These are phyloP conservation scores for Candida ficus DNA, from an alignment of 805 yeast genomes.

Conservation along the genomic window DNA sequence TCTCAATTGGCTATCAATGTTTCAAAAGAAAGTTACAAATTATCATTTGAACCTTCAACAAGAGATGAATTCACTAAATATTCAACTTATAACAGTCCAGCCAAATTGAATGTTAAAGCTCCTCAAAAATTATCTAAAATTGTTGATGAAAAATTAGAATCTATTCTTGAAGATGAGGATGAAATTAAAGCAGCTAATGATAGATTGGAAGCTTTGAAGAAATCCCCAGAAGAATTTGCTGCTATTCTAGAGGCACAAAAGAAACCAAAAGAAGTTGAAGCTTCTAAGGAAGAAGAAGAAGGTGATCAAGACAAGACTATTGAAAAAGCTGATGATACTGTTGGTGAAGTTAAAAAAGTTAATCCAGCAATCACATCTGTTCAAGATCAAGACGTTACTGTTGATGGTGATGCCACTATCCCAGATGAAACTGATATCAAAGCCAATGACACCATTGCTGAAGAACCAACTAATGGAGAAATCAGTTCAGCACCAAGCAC, in stretches of 20 bases:
- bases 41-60: slow-evolving; percentile 75
- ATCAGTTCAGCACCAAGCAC: slow-evolving; percentile 17
- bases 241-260: slow-evolving; percentile 8
- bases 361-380: slow-evolving; percentile 22
- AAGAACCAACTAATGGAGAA: slow-evolving; percentile 39
- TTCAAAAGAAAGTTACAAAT: slow-evolving; percentile 69
- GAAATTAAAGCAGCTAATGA: slow-evolving; percentile 22
- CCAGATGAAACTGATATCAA: slow-evolving; percentile 41
- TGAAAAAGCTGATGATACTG: slow-evolving; percentile 20
- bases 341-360: slow-evolving; percentile 11
- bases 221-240: slow-evolving; percentile 19
- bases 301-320: slow-evolving; percentile 13
- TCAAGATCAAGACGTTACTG: slow-evolving; percentile 26
- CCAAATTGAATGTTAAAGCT: slow-evolving; percentile 26
- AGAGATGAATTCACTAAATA: slow-evolving; percentile 73
- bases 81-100: slow-evolving; percentile 39
- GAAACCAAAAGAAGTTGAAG: slow-evolving; percentile 11
- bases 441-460: slow-evolving; percentile 37
- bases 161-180: slow-evolving; percentile 26
- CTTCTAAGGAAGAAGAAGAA: slow-evolving; percentile 7
- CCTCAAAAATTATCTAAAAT: slow-evolving; percentile 33
- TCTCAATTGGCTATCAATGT: slow-evolving; percentile 76
- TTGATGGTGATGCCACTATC: slow-evolving; percentile 45
- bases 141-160: slow-evolving; percentile 29
- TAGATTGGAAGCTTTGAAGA: slow-evolving; percentile 17